phyloP scores from a whole-genome alignment of 441 rosid genomes.

The Monsonia emarginata region DNA sequence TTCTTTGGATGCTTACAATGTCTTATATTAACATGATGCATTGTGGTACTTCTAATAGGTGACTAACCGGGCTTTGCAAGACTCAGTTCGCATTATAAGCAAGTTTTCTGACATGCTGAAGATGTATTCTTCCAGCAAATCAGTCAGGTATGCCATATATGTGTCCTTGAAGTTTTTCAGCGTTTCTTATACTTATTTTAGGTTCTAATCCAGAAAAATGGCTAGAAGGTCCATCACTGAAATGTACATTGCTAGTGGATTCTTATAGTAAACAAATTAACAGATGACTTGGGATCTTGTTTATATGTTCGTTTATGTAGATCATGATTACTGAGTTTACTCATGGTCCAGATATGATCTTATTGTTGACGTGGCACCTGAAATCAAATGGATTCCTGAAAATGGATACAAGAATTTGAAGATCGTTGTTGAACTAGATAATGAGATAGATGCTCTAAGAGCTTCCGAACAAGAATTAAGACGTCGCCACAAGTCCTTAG shows the following conservation, averaged over 20 bases:
- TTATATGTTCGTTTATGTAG: background rate
- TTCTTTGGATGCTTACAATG: background rate
- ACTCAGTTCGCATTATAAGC: slow-evolving; percentile 66
- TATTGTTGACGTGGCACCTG: slow-evolving; percentile 77
- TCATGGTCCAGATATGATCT: slow-evolving; percentile 59
- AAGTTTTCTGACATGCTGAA: slow-evolving; percentile 73
- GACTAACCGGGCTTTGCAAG: slow-evolving; percentile 72
- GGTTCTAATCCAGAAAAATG: too few relatives aligned
- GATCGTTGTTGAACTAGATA: slow-evolving; percentile 76
- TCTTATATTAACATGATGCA: background rate
- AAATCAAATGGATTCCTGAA: slow-evolving; percentile 70
- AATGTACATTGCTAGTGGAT: background rate
- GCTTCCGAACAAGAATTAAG: slow-evolving; percentile 66
- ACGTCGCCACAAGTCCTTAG: slow-evolving; percentile 69
- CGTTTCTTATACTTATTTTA: too few relatives aligned
- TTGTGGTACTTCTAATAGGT: slow-evolving; percentile 33
- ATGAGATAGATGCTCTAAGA: slow-evolving; percentile 55
- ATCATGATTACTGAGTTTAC: slow-evolving; percentile 15
- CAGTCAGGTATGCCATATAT: slow-evolving; percentile 43
- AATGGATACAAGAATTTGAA: slow-evolving; percentile 71
- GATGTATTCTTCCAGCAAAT: slow-evolving; percentile 43
- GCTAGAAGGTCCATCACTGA: too few relatives aligned
- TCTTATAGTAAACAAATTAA: background rate
- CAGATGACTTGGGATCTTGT: background rate
- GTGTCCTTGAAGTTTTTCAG: slow-evolving; percentile 11